A percentile compares a stretch with the other conserved stretches of the same genome.
Conservation (phyloP, 352 stramenopile genomes). For the Albugo candida region DNA sequence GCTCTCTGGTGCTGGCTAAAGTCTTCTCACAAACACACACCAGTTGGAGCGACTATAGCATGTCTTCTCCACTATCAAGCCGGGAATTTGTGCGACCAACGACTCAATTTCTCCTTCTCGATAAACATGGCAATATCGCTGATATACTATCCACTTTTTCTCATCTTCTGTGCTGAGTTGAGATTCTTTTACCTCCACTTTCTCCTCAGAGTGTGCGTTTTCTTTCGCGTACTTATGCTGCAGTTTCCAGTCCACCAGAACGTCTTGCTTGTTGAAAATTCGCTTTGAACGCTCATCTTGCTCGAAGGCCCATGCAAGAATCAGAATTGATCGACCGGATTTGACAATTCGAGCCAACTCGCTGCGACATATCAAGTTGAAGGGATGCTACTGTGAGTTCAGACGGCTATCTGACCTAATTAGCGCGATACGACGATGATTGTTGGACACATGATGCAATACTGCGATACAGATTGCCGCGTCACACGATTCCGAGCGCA, state of each 20-base stretch:
- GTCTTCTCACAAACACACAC: conserved; percentile 16
- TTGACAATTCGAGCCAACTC: conserved; percentile 45
- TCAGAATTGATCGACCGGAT: conserved; percentile 27
- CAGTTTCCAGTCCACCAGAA: conserved; percentile 76
- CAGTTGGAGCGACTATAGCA: conserved; percentile 70
- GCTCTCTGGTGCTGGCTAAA: too few species aligned
- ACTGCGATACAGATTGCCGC: conserved; percentile 70
- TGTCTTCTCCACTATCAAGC: conserved; percentile 29
- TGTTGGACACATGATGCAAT: conserved; percentile 67
- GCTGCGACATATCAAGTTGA: conserved; percentile 9
- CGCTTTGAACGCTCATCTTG: conserved; percentile 61
- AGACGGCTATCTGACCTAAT: conserved; percentile 19
- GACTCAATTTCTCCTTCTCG: conserved; percentile 41
- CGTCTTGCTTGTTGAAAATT: conserved; percentile 52
- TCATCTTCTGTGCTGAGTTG: conserved; percentile 2
- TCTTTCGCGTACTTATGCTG: conserved; percentile 44
- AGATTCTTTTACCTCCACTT: neutral
- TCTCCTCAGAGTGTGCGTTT: conserved; percentile 1
- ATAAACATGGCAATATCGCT: conserved; percentile 75
- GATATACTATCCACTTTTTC: conserved; percentile 58
- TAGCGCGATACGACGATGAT: conserved; percentile 38
- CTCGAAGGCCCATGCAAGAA: conserved; percentile 71
- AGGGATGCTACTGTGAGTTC: too few species aligned
- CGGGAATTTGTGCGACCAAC: conserved; percentile 30
- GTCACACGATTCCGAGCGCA: conserved; percentile 38